Evolutionary conservation across 768 basidiomycete genomes (phyloP), one percentile per base, ranked within the genome.

Genomic region (Arthromyces matolae): DNA sequence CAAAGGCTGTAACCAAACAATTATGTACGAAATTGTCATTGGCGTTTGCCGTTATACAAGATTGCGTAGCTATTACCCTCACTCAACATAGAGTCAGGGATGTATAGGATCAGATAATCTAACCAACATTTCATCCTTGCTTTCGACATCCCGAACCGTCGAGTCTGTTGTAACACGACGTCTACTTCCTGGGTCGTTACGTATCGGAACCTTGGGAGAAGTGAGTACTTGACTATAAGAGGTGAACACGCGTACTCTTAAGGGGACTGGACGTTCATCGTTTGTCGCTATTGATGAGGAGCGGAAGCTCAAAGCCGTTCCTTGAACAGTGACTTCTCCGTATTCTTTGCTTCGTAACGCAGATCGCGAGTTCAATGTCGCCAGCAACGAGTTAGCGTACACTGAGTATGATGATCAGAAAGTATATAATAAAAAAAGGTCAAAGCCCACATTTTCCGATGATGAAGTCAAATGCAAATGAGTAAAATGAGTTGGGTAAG

Each of bases 391-490:
- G 52, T 76, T 77, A 5, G 71, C 71, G 25, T 73, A 77, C 14
- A 76, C 75, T 77, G 45, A 31, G 24, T 40, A 32, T 38, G 31
- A 27, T 31, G 13, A 32, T 24, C 46, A n/a, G 23, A 22, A 39
- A 19, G 36, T 38, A 37, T 4, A 28, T 16, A 14, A 3, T 5
- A 16, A 25, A 25, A 28, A 16, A 22, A 25, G 24, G 24, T 20
- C n/a, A n/a, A n/a, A n/a, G 18, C 39, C 1, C 52, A 73, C 76
- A 55, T 67, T 78, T 78, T 47, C 77, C 77, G 44, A 78, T 73
- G 25, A 76, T 60, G 49, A 79, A 78, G 56, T 78, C 77, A 41
- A 78, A 67, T 2, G 72, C 74, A 49, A 77, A 67, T 18, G 68
- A 68, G 55, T 74, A 78, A 31, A 78, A 68, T 5, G 74, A 69